phyloP scores from a whole-genome alignment of 2,329 filamentous ascomycete genomes.

The Talaromyces sp. region DNA sequence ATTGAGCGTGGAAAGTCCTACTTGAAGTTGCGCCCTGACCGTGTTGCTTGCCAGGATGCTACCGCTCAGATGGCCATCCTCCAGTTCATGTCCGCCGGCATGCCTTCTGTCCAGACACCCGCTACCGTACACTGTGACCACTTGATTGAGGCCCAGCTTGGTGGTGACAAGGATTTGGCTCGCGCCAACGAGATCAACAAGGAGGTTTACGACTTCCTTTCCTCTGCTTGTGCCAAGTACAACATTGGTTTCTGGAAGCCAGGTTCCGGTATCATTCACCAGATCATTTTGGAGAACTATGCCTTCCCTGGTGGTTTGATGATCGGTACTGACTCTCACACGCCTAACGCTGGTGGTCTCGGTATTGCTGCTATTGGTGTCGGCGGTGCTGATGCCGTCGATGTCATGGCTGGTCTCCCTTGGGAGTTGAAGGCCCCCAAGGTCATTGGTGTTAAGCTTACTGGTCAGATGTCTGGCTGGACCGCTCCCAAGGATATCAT shows the following conservation, averaged over 20 bases:
- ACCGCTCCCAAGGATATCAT: constrained; percentile 95
- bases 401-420: constrained; percentile 94
- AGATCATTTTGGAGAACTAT: constrained; percentile 98
- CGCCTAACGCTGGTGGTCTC: constrained; percentile 93
- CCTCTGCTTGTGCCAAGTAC: constrained; percentile 94
- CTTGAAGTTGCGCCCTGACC: constrained; percentile 92
- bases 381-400: constrained; percentile 95
- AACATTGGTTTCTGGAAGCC: constrained; percentile 99
- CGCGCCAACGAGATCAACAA: constrained; percentile 93
- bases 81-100: constrained; percentile 99
- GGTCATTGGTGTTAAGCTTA: constrained; percentile 93
- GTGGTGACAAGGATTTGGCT: constrained; percentile 88
- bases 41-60: constrained; percentile 98
- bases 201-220: constrained; percentile 98
- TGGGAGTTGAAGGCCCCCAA: constrained; percentile 99
- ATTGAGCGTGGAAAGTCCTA: constrained; percentile 95
- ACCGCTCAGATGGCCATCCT: constrained; percentile 99
- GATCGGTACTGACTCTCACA: constrained; percentile 97
- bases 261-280: constrained; percentile 98
- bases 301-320: constrained; percentile 97
- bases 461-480: constrained; percentile 86
- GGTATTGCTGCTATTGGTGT: constrained; percentile 95
- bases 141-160: constrained; percentile 95
- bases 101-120: constrained; percentile 92
- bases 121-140: constrained; percentile 98